Evolutionary conservation across 495 filamentous ascomycete species (phyloP), one percentile per base, ranked within the genome.

Genomic region (Penicillium robsamsonii): DNA sequence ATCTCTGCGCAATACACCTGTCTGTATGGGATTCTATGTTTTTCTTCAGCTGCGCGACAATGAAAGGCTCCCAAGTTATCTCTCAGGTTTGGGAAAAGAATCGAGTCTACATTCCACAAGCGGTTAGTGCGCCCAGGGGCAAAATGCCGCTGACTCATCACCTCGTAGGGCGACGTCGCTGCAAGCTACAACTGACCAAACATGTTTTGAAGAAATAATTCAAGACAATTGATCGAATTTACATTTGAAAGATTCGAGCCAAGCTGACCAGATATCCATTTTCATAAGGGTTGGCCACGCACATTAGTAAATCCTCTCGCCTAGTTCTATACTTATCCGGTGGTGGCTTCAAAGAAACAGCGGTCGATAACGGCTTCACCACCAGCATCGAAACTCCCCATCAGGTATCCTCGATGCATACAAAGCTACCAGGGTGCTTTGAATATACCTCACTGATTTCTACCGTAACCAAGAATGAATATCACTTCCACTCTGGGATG

Each of bases 71-170:
- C 3, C 7, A 27, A 5, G 4, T 9, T 51, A 42, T 51, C 48
- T 50, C 35, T 15, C 17, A 13, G n/a, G n/a, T 8, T 22, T 12
- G 12, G 13, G 52, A 20, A 46, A 53, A 38, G 52, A 25, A 18
- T 35, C 33, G 15, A 51, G 49, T 13, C 42, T 54, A 54, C 42
- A 54, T 54, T 54, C 52, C 52, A 54, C 52, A 54, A 46, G 42
- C 30, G 52, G 52, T 54, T 54, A 54, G 52, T 35, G 29, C 38
- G 27, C 30, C 17, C 11, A 17, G 35, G 15, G 30, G 45, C 25
- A 27, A 27, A 1, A 38, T 18, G 25, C 4, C 6, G 41, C 43
- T 54, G 51, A 54, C 51, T 54, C 51, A 54, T 22, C 42, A 12
- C 20, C 11, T 37, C 20, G 13, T 18, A n/a, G 22, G 2, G 1